Evolutionary conservation across 2,329 filamentous ascomycete genomes (phyloP).

Genomic region (Cercospora beticola): DNA sequence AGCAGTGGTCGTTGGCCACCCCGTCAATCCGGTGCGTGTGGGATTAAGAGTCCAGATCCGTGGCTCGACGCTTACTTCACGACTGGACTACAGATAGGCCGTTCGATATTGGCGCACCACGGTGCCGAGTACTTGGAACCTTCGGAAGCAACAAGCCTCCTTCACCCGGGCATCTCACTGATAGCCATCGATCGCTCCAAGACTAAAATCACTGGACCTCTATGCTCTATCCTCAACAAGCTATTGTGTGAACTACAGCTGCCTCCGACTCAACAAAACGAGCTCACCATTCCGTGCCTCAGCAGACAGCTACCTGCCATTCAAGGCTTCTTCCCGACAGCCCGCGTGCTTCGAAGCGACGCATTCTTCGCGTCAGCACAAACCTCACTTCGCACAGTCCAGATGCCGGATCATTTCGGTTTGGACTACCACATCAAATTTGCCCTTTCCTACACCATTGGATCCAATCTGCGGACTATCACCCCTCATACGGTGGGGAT

Average conservation of each 20-base stretch:
- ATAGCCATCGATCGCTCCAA: neutral
- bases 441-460: neutral
- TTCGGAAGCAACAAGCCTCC: neutral
- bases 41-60: neutral
- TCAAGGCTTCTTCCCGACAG: neutral
- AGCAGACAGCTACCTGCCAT: conserved; percentile 11
- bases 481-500: conserved; percentile 1
- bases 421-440: conserved; percentile 4
- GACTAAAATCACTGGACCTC: neutral
- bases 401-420: neutral
- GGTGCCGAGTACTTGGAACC: neutral
- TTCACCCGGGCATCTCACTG: neutral
- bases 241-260: neutral
- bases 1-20: conserved; percentile 10
- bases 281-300: conserved; percentile 9
- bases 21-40: conserved; percentile 9
- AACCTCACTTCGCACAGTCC: conserved; percentile 10
- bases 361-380: conserved; percentile 11
- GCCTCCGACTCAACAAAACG: neutral
- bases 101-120: neutral
- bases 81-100: neutral
- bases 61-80: neutral
- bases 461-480: neutral
- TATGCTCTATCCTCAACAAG: neutral
- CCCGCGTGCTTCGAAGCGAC: conserved; percentile 1